Conservation (phyloP, 306 rosid genomes). For the Prunus mira region DNA sequence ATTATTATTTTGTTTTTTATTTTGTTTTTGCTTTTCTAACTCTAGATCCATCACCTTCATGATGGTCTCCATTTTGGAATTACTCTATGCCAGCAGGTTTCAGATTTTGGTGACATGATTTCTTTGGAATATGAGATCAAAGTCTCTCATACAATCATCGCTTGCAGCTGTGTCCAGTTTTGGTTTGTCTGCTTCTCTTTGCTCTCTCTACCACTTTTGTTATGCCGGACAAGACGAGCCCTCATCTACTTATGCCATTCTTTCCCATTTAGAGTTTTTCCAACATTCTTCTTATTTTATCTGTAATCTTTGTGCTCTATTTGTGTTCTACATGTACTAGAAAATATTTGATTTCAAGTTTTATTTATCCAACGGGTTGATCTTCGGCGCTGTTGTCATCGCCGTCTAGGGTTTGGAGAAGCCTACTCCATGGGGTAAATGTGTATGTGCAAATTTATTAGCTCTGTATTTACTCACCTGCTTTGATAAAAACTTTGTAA, state of each 20-base stretch:
- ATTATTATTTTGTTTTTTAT: not conserved
- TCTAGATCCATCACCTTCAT: not conserved
- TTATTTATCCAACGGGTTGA: not conserved
- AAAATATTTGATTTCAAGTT: not conserved
- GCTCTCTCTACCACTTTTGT: not conserved
- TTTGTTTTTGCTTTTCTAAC: not conserved
- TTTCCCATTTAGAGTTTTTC: not conserved
- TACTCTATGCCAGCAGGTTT: too few species aligned
- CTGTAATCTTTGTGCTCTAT: not conserved
- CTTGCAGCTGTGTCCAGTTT: not conserved
- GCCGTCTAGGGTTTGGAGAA: not conserved
- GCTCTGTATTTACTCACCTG: too few species aligned
- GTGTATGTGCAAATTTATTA: too few species aligned
- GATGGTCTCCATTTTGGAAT: not conserved
- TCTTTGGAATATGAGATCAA: not conserved
- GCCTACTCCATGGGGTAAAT: not conserved
- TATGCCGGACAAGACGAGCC: too few species aligned
- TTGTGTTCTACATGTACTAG: not conserved
- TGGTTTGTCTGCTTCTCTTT: not conserved
- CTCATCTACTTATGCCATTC: not conserved
- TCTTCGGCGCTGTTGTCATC: not conserved
- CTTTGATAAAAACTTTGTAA: too few species aligned
- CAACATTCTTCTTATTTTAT: not conserved
- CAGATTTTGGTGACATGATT: not conserved
- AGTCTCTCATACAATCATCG: conserved; percentile 3